Percentiles rank a stretch among this genome's conserved stretches.
phyloP scores from a whole-genome alignment of 805 yeast genomes.

The Lachancea quebecensis region DNA sequence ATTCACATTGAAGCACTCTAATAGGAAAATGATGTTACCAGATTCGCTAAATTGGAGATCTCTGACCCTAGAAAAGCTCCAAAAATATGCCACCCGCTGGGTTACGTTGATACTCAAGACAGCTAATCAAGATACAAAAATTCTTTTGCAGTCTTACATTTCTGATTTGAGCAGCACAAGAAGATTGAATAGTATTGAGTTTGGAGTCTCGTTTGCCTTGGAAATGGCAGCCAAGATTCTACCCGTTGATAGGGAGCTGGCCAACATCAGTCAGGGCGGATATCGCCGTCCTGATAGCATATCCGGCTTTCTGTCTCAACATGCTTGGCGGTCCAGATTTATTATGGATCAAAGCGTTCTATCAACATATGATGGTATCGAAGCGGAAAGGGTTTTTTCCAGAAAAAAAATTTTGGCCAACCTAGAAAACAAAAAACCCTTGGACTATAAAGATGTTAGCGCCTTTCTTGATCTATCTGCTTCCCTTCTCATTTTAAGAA shows the following conservation, averaged over 20 bases:
- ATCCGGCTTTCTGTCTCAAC: conserved; percentile 69
- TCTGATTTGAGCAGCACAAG: conserved; percentile 37
- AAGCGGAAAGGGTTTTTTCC: conserved; percentile 15
- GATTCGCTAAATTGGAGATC: conserved; percentile 81
- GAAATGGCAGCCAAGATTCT: conserved; percentile 75
- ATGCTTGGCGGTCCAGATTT: conserved; percentile 57
- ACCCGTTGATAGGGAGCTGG: conserved; percentile 60
- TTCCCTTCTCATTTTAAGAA: conserved; percentile 35
- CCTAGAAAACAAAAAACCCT: conserved; percentile 13
- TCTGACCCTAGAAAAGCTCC: conserved; percentile 54
- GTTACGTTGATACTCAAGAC: conserved; percentile 46
- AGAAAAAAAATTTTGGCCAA: conserved; percentile 17
- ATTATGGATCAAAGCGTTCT: conserved; percentile 29
- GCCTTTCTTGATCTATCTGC: conserved; percentile 41
- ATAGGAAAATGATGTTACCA: conserved; percentile 32
- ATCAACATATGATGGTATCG: conserved; percentile 27
- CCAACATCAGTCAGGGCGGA: conserved; percentile 37
- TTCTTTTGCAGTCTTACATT: conserved; percentile 71
- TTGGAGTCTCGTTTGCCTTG: conserved; percentile 85
- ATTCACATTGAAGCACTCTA: conserved; percentile 41
- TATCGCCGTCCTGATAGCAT: conserved; percentile 44
- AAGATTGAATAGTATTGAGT: conserved; percentile 44
- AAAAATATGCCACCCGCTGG: conserved; percentile 62
- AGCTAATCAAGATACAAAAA: conserved; percentile 68
- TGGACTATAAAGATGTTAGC: conserved; percentile 32